Percentiles rank a stretch among this genome's conserved stretches.
These are phyloP conservation scores for Citrullus colocynthis DNA, from an alignment of 306 rosid species.

Conservation along the genomic window DNA sequence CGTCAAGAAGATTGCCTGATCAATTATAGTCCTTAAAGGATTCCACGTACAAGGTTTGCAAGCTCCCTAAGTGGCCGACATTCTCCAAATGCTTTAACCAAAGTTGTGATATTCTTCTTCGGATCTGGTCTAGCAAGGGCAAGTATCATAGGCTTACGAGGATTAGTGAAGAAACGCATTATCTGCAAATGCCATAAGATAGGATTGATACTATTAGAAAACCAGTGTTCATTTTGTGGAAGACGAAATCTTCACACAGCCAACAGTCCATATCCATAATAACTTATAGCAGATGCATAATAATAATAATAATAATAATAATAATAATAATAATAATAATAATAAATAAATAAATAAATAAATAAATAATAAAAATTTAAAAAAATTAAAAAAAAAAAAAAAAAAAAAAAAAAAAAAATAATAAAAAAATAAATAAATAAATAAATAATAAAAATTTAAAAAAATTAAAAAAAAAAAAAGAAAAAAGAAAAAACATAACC, in stretches of 20 bases:
- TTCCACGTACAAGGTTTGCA: constrained; percentile 72
- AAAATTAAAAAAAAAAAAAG: too few relatives aligned
- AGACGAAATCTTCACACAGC: constrained; percentile 9
- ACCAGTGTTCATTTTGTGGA: constrained; percentile 6
- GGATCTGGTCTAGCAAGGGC: constrained; percentile 99
- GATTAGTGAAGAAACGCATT: constrained; percentile 92
- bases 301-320: not conserved
- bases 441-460: too few relatives aligned
- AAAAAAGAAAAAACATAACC: constrained; percentile 32
- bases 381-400: too few relatives aligned
- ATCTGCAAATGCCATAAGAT: constrained; percentile 39
- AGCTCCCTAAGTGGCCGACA: constrained; percentile 94
- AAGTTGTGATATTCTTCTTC: constrained; percentile 93
- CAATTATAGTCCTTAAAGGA: constrained; percentile 16
- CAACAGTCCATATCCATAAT: constrained; percentile 13
- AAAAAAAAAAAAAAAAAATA: constrained; percentile 7
- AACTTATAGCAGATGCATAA: constrained; percentile 15
- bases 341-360: too few relatives aligned
- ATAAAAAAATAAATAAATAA: too few relatives aligned
- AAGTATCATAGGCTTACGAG: constrained; percentile 94
- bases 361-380: too few relatives aligned
- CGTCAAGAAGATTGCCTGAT: constrained; percentile 16
- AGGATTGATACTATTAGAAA: not conserved
- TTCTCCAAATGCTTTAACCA: constrained; percentile 98
- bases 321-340: too few relatives aligned